These are phyloP conservation scores for Phialophora macrospora DNA, from an alignment of 2,329 filamentous ascomycete species.

Conservation along the genomic window DNA sequence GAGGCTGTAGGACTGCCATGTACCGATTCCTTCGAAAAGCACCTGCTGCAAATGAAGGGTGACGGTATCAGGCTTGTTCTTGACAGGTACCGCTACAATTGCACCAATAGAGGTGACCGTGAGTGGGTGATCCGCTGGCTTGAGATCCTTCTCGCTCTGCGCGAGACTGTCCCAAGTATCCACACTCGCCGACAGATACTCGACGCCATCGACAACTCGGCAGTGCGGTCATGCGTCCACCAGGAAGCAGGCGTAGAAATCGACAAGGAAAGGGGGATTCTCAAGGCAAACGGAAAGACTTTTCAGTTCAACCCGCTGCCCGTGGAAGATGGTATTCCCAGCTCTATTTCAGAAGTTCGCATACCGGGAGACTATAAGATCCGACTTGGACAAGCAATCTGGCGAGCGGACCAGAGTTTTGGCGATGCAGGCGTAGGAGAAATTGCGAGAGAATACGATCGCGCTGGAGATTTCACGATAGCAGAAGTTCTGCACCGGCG, in stretches of 20 bases:
- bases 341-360: background rate
- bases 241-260: constrained; percentile 4
- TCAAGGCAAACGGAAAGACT: constrained; percentile 1
- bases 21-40: constrained; percentile 8
- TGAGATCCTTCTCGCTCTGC: constrained; percentile 6
- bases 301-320: constrained; percentile 3
- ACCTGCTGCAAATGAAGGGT: constrained; percentile 8
- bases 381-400: background rate
- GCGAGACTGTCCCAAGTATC: constrained; percentile 6
- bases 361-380: background rate
- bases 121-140: background rate
- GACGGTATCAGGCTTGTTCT: constrained; percentile 7
- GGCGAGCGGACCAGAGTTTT: background rate
- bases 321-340: background rate
- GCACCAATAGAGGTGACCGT: background rate
- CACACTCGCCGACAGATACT: constrained; percentile 5
- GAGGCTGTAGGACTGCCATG: constrained; percentile 6
- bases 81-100: background rate
- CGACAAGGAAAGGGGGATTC: constrained; percentile 3
- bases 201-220: constrained; percentile 5
- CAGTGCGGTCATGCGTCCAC: constrained; percentile 9
- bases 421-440: constrained; percentile 1
- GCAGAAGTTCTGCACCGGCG: constrained; percentile 4
- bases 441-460: background rate
- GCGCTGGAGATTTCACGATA: background rate